These are phyloP conservation scores for Blastobotrys elegans DNA, from an alignment of 1,139 yeast species.

Conservation along the genomic window DNA sequence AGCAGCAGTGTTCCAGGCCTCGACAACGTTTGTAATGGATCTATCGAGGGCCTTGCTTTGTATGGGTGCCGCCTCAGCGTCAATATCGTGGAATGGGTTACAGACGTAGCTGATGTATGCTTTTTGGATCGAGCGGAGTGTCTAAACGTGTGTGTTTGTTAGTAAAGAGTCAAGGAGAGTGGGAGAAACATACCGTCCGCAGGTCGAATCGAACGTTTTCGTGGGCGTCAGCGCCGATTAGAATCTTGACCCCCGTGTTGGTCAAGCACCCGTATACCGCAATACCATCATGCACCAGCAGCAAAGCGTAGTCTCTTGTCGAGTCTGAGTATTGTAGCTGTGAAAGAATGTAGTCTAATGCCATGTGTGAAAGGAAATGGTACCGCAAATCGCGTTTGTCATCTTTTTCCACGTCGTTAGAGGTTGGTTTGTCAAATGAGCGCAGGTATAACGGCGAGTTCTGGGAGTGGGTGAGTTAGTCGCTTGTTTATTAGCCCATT, in stretches of 20 bases:
- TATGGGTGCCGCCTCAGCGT: conserved; percentile 24
- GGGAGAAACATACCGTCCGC: conserved; percentile 20
- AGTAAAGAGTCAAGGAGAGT: too few species aligned
- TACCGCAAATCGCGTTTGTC: conserved; percentile 25
- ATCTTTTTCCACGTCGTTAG: conserved; percentile 7
- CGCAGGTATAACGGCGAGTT: conserved; percentile 30
- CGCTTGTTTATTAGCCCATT: background rate
- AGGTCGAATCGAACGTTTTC: conserved; percentile 29
- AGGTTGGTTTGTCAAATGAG: conserved; percentile 19
- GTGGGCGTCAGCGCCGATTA: conserved; percentile 36
- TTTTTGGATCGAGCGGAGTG: conserved; percentile 32
- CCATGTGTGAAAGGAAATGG: conserved; percentile 41
- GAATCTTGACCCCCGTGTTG: conserved; percentile 37
- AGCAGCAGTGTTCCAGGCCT: conserved; percentile 24
- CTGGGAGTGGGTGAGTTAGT: conserved; percentile 15
- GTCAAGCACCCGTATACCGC: conserved; percentile 40
- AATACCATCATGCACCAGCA: conserved; percentile 39
- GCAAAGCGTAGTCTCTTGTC: conserved; percentile 32
- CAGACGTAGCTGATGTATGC: conserved; percentile 36
- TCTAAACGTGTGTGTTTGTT: conserved; percentile 17
- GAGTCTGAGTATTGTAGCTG: conserved; percentile 27
- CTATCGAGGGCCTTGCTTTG: conserved; percentile 28
- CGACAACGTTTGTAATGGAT: conserved; percentile 24
- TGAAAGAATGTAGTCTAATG: conserved; percentile 37
- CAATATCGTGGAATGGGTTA: conserved; percentile 36